phyloP scores from a whole-genome alignment of 2,329 filamentous ascomycete genomes.

The Sclerotinia borealis region DNA sequence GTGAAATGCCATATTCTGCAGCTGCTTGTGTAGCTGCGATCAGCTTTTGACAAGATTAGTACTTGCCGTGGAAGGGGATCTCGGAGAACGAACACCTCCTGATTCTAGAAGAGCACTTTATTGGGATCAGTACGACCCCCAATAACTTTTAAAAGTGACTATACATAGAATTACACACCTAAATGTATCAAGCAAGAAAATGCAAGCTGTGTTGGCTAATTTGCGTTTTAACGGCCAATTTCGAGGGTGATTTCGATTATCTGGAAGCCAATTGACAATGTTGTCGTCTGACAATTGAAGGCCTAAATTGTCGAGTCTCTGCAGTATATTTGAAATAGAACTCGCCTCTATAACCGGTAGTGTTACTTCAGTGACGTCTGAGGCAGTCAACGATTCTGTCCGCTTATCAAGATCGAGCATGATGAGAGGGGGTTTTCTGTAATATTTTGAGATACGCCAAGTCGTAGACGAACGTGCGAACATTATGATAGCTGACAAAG shows the following conservation, averaged over 20 bases:
- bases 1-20: conserved; percentile 3
- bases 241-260: neutral
- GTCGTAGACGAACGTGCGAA: neutral
- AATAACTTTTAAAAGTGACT: neutral
- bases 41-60: neutral
- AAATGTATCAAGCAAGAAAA: conserved; percentile 8
- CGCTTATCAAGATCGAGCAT: neutral
- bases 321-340: neutral
- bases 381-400: neutral
- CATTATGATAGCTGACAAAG: neutral
- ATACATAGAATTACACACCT: neutral
- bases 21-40: neutral
- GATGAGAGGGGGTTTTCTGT: neutral
- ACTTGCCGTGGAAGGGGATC: neutral
- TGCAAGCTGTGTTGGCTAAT: neutral
- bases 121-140: neutral
- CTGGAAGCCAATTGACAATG: neutral
- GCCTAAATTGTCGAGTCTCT: neutral
- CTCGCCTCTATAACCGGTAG: neutral
- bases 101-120: conserved; percentile 1
- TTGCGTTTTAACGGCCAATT: conserved; percentile 4
- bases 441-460: neutral
- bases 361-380: neutral
- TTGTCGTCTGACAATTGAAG: neutral
- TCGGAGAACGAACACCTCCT: neutral